Percentiles rank a stretch among this genome's conserved stretches.
Evolutionary conservation across 306 rosid species (phyloP).

Genomic region (Leucaena leucocephala): DNA sequence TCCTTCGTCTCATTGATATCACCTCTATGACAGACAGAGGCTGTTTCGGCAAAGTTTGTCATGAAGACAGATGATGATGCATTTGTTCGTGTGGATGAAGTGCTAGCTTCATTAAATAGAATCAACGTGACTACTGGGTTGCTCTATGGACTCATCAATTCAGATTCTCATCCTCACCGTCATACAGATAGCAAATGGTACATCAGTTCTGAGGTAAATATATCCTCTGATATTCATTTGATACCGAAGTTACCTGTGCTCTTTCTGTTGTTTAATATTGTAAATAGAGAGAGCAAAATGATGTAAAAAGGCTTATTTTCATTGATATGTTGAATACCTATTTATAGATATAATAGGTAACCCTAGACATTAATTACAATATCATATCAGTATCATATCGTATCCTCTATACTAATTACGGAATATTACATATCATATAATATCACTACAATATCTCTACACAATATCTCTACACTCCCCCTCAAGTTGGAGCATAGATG

Average conservation of each 20-base stretch:
- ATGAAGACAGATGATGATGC: constrained; percentile 99
- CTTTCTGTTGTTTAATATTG: not conserved
- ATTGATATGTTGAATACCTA: no score
- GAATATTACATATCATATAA: no score
- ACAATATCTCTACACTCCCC: no score
- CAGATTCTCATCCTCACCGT: constrained; percentile 89
- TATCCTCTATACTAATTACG: no score
- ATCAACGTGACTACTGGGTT: constrained; percentile 59
- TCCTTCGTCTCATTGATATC: constrained; percentile 42
- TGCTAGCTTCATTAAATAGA: constrained; percentile 67
- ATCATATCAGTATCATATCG: no score
- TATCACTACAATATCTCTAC: no score
- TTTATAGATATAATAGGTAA: no score
- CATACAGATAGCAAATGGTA: constrained; percentile 91
- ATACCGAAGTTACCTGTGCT: not conserved
- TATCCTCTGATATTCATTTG: constrained; percentile 12
- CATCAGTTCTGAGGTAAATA: constrained; percentile 79
- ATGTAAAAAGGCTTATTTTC: no score
- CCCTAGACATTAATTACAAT: no score
- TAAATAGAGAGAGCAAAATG: no score
- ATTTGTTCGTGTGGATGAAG: constrained; percentile 91
- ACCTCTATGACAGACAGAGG: constrained; percentile 76
- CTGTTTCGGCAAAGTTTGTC: constrained; percentile 87
- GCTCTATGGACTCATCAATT: constrained; percentile 92
- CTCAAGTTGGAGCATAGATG: no score